These are phyloP conservation scores for Diplosphaera chodatii DNA, from an alignment of 139 green algal species.

Conservation along the genomic window DNA sequence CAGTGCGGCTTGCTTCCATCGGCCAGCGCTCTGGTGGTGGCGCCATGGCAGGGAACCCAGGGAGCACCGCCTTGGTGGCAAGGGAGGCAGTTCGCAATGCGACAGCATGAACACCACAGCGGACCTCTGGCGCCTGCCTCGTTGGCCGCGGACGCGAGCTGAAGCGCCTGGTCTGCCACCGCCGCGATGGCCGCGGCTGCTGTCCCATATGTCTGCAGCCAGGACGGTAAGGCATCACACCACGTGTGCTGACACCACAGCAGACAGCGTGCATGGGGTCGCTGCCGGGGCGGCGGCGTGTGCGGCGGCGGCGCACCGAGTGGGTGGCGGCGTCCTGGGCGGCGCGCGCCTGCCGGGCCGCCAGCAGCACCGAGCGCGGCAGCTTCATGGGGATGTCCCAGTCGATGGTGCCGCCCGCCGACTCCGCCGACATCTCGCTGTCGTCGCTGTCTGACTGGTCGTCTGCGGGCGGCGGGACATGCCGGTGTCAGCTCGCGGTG, in stretches of 20 bases:
- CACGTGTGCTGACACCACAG: too few species aligned
- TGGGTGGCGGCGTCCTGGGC: neutral
- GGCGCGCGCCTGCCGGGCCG: neutral
- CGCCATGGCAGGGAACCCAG: too few species aligned
- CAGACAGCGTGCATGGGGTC: too few species aligned
- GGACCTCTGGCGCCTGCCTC: neutral
- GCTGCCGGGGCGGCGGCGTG: too few species aligned
- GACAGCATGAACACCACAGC: neutral
- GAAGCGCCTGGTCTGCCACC: neutral
- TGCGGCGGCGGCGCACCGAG: neutral
- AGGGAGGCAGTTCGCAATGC: too few species aligned
- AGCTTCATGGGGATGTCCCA: constrained; percentile 1
- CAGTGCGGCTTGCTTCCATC: too few species aligned
- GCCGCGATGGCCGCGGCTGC: neutral
- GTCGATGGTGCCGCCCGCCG: constrained; percentile 1
- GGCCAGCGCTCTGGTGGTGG: too few species aligned
- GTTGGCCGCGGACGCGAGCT: neutral
- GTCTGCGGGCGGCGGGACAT: neutral
- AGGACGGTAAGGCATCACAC: too few species aligned
- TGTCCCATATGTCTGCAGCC: neutral
- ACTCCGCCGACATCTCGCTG: constrained; percentile 1
- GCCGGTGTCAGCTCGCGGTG: too few species aligned
- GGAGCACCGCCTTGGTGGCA: too few species aligned
- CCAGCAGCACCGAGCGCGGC: neutral
- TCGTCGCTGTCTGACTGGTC: neutral